Conservation (phyloP, 495 filamentous ascomycete species). For the Aspergillus cavernicola region DNA sequence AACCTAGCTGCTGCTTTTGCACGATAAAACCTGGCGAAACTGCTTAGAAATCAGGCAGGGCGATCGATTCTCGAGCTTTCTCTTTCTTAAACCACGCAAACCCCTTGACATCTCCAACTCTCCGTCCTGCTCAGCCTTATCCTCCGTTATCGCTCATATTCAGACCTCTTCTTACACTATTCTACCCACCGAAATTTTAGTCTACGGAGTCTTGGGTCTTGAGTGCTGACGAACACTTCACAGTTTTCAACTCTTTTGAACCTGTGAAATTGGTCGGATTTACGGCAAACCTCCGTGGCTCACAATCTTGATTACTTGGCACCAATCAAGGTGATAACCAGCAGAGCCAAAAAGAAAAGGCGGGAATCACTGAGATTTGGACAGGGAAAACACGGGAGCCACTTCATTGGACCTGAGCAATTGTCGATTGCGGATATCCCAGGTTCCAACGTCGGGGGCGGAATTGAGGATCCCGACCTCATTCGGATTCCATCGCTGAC, state of each 20-base stretch:
- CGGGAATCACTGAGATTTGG: neutral
- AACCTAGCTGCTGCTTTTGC: neutral
- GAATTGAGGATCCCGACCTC: neutral
- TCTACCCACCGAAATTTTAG: neutral
- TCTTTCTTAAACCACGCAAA: neutral
- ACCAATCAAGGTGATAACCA: neutral
- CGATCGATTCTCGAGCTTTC: slow-evolving; percentile 14
- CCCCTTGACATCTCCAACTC: neutral
- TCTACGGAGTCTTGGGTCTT: too few species aligned
- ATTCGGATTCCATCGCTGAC: neutral
- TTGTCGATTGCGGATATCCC: neutral
- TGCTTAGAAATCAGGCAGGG: slow-evolving; percentile 26
- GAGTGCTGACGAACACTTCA: too few species aligned
- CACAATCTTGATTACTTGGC: neutral
- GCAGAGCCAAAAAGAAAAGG: neutral
- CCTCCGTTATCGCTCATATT: slow-evolving; percentile 1
- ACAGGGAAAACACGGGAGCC: neutral
- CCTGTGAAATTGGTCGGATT: neutral
- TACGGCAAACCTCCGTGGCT: neutral
- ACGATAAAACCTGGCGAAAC: neutral
- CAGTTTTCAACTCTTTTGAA: too few species aligned
- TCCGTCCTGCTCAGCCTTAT: neutral
- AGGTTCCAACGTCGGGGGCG: neutral
- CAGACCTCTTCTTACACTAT: too few species aligned
- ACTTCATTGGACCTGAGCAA: slow-evolving; percentile 1